Conservation (phyloP, 352 stramenopile species). For the Peronospora farinosa region DNA sequence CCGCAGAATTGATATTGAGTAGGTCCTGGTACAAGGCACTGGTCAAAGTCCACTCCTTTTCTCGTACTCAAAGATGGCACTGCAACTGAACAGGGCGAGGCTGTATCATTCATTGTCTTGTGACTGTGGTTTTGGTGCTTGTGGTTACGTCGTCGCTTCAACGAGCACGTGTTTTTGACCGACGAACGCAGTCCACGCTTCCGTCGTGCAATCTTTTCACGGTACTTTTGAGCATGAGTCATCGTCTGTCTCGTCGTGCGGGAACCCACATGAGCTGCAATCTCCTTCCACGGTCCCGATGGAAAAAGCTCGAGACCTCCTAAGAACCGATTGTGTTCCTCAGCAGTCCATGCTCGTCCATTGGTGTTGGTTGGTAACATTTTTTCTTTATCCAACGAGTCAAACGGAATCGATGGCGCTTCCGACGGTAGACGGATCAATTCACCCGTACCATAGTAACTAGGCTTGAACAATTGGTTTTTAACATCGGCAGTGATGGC, state of each 20-base stretch:
- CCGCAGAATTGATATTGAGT: conserved; percentile 17
- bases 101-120: conserved; percentile 2
- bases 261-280: conserved; percentile 45
- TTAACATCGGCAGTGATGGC: conserved; percentile 47
- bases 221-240: conserved; percentile 57
- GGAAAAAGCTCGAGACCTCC: conserved; percentile 56
- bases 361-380: conserved; percentile 22
- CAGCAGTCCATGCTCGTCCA: conserved; percentile 34
- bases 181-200: conserved; percentile 38
- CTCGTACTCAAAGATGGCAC: conserved; percentile 4
- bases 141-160: conserved; percentile 26
- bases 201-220: conserved; percentile 47
- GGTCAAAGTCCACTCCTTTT: conserved; percentile 19
- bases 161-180: conserved; percentile 21
- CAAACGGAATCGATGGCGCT: conserved; percentile 5
- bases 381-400: conserved; percentile 11
- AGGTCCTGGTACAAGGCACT: conserved; percentile 17
- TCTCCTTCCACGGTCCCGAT: conserved; percentile 55
- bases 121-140: conserved; percentile 3
- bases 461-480: conserved; percentile 37
- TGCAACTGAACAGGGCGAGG: conserved; percentile 24
- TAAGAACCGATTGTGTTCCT: conserved; percentile 59
- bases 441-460: conserved; percentile 12
- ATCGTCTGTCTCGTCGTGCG: conserved; percentile 55
- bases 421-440: conserved; percentile 36